These are phyloP conservation scores for Schizochytrium sp. DNA, from an alignment of 108 stramenopile species.

Conservation along the genomic window DNA sequence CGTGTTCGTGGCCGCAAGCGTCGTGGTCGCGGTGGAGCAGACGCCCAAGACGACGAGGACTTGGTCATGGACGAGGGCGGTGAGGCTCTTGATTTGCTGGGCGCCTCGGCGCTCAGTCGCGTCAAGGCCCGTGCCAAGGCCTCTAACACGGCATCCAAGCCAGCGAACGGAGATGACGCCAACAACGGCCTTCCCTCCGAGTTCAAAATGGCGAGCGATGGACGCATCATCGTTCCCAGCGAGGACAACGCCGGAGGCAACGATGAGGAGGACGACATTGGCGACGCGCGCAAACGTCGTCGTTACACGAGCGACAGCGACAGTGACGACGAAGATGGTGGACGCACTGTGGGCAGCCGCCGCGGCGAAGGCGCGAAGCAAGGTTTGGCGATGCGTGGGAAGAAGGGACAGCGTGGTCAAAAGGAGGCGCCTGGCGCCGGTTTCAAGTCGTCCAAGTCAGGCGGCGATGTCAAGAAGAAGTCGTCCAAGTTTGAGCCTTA, in stretches of 20 bases:
- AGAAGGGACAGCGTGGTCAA: neutral
- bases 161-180: neutral
- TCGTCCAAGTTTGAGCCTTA: conserved; percentile 43
- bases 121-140: neutral
- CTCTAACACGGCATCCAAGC: neutral
- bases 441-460: conserved; percentile 37
- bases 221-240: neutral
- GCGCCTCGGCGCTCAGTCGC: neutral
- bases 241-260: neutral
- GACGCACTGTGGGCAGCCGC: neutral
- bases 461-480: conserved; percentile 42
- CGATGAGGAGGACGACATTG: neutral
- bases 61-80: conserved; percentile 13
- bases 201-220: neutral
- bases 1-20: neutral
- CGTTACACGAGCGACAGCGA: conserved; percentile 1
- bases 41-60: neutral
- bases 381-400: neutral
- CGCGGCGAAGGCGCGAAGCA: neutral
- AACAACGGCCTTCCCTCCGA: neutral
- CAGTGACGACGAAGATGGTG: neutral
- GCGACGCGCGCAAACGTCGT: conserved; percentile 1
- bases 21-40: neutral
- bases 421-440: conserved; percentile 26
- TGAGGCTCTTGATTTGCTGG: neutral